These are phyloP conservation scores for Pseudopediastrum boryanum DNA, from an alignment of 139 green algal genomes.

Conservation along the genomic window DNA sequence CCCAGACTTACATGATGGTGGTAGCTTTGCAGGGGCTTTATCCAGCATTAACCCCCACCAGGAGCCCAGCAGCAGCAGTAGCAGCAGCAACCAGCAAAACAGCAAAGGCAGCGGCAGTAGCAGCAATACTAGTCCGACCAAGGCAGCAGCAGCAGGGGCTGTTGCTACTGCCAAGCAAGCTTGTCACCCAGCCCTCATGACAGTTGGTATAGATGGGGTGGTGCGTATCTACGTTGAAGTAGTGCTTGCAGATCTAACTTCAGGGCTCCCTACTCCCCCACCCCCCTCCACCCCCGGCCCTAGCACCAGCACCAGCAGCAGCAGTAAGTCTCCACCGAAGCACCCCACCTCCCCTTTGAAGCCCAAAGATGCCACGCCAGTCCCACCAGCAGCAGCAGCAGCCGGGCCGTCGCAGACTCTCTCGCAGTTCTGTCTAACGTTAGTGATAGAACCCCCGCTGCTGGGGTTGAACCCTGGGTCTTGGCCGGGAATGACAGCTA, in stretches of 20 bases:
- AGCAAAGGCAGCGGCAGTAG: conserved; percentile 14
- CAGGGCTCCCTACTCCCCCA: background rate
- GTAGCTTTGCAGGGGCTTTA: background rate
- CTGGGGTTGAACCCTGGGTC: conserved; percentile 21
- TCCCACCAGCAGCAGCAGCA: background rate
- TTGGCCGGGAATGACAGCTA: conserved; percentile 37
- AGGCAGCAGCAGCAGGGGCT: conserved; percentile 8
- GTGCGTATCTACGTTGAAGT: conserved; percentile 76
- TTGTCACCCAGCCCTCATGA: conserved; percentile 63
- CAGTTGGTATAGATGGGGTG: conserved; percentile 54
- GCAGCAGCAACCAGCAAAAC: background rate
- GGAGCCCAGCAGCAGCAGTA: background rate
- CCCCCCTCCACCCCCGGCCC: background rate
- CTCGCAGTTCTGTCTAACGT: conserved; percentile 67
- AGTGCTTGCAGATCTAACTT: conserved; percentile 34
- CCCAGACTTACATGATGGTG: conserved; percentile 7
- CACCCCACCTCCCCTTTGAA: background rate
- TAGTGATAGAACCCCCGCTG: conserved; percentile 67
- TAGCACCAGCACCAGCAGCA: conserved; percentile 18
- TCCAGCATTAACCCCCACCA: background rate
- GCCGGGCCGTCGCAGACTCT: conserved; percentile 3
- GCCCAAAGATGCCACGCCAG: background rate
- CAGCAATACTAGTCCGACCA: background rate
- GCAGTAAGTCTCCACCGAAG: background rate
- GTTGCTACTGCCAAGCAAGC: too few species aligned